Evolutionary conservation across 2,329 filamentous ascomycete species (phyloP).

Genomic region (Pseudodiploospora longispora): DNA sequence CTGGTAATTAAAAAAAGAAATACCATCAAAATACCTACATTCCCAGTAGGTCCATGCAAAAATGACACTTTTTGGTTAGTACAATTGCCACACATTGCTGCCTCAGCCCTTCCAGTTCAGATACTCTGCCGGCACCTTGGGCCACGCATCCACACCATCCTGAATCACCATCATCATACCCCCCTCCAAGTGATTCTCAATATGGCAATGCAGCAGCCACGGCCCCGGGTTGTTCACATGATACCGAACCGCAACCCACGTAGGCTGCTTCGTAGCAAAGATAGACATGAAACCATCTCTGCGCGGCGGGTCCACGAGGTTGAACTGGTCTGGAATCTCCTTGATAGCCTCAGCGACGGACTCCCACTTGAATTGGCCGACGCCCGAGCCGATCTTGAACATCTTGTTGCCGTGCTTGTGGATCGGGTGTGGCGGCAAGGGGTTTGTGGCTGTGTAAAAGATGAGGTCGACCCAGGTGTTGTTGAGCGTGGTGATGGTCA

Average conservation of each 20-base stretch:
- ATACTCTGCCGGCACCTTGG: slow-evolving; percentile 33
- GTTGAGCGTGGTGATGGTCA: slow-evolving; percentile 39
- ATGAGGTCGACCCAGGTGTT: slow-evolving; percentile 50
- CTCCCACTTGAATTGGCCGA: slow-evolving; percentile 41
- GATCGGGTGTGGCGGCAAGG: slow-evolving; percentile 48
- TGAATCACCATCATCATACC: slow-evolving; percentile 48
- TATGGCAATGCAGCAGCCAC: slow-evolving; percentile 50
- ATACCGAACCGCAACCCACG: slow-evolving; percentile 45
- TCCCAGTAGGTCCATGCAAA: no score
- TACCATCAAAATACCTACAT: no score
- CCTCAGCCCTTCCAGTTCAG: neutral
- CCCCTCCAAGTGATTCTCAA: slow-evolving; percentile 43
- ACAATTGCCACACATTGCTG: no score
- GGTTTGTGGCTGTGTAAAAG: slow-evolving; percentile 31
- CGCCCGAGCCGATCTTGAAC: slow-evolving; percentile 46
- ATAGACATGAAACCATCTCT: slow-evolving; percentile 34
- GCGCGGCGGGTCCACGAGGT: slow-evolving; percentile 45
- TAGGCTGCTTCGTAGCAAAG: slow-evolving; percentile 12
- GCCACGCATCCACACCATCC: slow-evolving; percentile 38
- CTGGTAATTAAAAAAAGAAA: no score
- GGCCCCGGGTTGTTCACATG: slow-evolving; percentile 44
- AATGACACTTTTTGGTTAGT: no score
- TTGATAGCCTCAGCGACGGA: slow-evolving; percentile 44
- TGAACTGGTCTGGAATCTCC: slow-evolving; percentile 43
- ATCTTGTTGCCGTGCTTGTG: slow-evolving; percentile 59